Percentiles rank a stretch among this genome's conserved stretches.
phyloP scores from a whole-genome alignment of 805 yeast species.

The Brettanomyces bruxellensis region DNA sequence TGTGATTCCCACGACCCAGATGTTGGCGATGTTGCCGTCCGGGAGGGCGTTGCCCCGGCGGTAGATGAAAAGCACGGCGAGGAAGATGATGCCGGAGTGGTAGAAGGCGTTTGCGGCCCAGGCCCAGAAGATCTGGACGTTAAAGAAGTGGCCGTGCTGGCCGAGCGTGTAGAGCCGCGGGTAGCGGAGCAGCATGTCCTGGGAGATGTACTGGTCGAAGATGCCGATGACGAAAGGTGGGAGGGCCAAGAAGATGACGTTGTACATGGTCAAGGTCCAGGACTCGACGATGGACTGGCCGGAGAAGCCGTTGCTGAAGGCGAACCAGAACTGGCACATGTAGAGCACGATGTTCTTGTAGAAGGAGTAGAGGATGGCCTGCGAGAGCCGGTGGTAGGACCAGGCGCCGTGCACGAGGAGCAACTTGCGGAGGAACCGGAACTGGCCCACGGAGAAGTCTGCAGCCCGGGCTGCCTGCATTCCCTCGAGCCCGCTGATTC shows the following conservation, averaged over 20 bases:
- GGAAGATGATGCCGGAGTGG: constrained; percentile 79
- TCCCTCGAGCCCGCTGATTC: constrained; percentile 98
- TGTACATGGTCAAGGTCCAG: constrained; percentile 95
- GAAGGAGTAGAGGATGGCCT: constrained; percentile 88
- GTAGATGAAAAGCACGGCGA: constrained; percentile 63
- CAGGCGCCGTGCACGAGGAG: constrained; percentile 93
- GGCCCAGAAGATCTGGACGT: constrained; percentile 90
- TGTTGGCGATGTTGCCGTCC: constrained; percentile 67
- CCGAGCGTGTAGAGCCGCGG: constrained; percentile 92
- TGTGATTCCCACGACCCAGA: constrained; percentile 94
- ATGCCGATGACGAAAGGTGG: constrained; percentile 97
- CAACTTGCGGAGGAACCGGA: constrained; percentile 73
- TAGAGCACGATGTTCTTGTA: constrained; percentile 93
- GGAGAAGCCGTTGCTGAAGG: constrained; percentile 82
- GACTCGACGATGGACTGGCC: constrained; percentile 96
- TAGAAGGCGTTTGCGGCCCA: constrained; percentile 95
- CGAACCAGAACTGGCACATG: constrained; percentile 98
- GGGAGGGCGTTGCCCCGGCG: constrained; percentile 55
- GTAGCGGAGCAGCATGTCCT: constrained; percentile 79
- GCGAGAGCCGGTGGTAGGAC: constrained; percentile 92
- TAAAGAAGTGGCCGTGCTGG: constrained; percentile 80
- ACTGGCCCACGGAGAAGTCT: constrained; percentile 94
- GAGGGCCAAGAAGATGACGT: constrained; percentile 85
- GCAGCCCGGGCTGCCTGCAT: constrained; percentile 99
- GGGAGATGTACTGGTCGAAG: constrained; percentile 92